Evolutionary conservation across 2,329 filamentous ascomycete species (phyloP).

Genomic region (Ustilaginoidea virens): DNA sequence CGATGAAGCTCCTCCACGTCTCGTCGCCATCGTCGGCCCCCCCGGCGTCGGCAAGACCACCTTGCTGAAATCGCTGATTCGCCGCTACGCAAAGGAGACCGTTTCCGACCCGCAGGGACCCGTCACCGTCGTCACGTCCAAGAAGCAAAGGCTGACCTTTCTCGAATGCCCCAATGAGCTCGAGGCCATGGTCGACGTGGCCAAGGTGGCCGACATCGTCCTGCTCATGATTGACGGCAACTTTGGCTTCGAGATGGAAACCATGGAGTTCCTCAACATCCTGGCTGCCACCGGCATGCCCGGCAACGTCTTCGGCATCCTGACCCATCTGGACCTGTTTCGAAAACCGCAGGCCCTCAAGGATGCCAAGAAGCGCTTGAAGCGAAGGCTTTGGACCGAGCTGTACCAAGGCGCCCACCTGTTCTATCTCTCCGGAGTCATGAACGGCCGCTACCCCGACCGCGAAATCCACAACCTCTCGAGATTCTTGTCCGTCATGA

Average conservation of each 20-base stretch:
- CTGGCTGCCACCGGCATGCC: slow-evolving; percentile 94
- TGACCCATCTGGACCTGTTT: slow-evolving; percentile 93
- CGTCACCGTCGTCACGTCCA: slow-evolving; percentile 91
- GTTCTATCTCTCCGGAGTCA: slow-evolving; percentile 90
- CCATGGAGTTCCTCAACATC: slow-evolving; percentile 97
- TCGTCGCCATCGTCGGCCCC: slow-evolving; percentile 88
- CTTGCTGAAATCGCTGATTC: slow-evolving; percentile 83
- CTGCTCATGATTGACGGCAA: slow-evolving; percentile 98
- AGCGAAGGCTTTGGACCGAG: slow-evolving; percentile 93
- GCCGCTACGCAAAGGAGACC: slow-evolving; percentile 90
- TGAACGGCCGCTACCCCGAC: slow-evolving; percentile 93
- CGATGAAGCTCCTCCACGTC: slow-evolving; percentile 83
- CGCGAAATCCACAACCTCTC: slow-evolving; percentile 92
- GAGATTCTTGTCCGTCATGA: slow-evolving; percentile 95
- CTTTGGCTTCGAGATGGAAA: slow-evolving; percentile 99
- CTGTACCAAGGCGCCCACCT: slow-evolving; percentile 93
- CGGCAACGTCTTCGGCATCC: slow-evolving; percentile 91
- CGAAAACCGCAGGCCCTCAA: slow-evolving; percentile 83
- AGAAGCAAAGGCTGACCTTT: slow-evolving; percentile 87
- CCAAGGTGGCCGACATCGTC: slow-evolving; percentile 95
- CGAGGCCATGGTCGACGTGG: slow-evolving; percentile 90
- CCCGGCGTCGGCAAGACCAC: slow-evolving; percentile 94
- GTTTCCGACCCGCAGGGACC: slow-evolving; percentile 80
- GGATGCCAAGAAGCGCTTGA: slow-evolving; percentile 89
- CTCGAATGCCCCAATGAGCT: slow-evolving; percentile 95